phyloP scores from a whole-genome alignment of 257 asterid genomes.

The Lavandula angustifolia region DNA sequence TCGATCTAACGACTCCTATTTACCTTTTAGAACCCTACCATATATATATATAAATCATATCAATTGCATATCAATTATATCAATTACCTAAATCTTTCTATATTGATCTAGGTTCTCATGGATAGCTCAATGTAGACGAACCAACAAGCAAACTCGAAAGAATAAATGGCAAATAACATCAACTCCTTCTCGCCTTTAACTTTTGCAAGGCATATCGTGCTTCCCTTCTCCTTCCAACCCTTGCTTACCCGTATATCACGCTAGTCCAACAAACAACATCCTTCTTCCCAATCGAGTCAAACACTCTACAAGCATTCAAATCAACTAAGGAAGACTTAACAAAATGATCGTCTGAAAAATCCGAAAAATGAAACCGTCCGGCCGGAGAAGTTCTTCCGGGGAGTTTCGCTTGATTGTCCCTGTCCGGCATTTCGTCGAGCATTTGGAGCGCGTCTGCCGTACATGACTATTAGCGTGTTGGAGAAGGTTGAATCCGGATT shows the following conservation, averaged over 20 bases:
- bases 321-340: slow-evolving; percentile 82
- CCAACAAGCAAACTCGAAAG: slow-evolving; percentile 65
- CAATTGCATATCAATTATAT: too few relatives aligned
- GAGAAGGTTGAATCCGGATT: slow-evolving; percentile 47
- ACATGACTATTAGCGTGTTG: slow-evolving; percentile 58
- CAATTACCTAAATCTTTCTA: too few relatives aligned
- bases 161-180: slow-evolving; percentile 50
- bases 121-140: slow-evolving; percentile 62
- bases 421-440: slow-evolving; percentile 73
- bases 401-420: slow-evolving; percentile 65
- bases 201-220: slow-evolving; percentile 52
- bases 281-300: slow-evolving; percentile 49
- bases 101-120: too few relatives aligned
- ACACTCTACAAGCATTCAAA: slow-evolving; percentile 52
- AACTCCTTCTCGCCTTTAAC: slow-evolving; percentile 60
- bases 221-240: slow-evolving; percentile 59
- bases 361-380: slow-evolving; percentile 66
- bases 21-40: too few relatives aligned
- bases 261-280: slow-evolving; percentile 69
- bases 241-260: slow-evolving; percentile 68
- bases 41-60: too few relatives aligned
- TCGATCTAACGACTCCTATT: too few relatives aligned
- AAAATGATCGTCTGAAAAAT: slow-evolving; percentile 55
- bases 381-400: slow-evolving; percentile 40
- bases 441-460: slow-evolving; percentile 62